phyloP scores from a whole-genome alignment of 495 filamentous ascomycete species.

The Xylaria nigripes region DNA sequence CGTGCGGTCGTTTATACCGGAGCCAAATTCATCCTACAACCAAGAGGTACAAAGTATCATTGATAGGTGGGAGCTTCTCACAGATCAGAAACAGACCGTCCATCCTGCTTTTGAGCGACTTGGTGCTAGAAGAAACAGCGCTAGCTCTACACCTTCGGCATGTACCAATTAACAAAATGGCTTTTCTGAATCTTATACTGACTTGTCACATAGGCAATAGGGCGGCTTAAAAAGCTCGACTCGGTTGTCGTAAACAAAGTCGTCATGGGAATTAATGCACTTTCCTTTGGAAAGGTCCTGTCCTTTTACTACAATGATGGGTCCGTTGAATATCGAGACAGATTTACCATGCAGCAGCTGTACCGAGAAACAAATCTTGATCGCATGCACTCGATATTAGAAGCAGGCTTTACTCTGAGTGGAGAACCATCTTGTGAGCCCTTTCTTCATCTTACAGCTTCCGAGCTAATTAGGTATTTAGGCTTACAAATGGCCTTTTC shows the following conservation, averaged over 20 bases:
- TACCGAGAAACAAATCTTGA: conserved; percentile 53
- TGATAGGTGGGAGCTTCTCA: conserved; percentile 68
- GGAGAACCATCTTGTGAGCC: conserved; percentile 21
- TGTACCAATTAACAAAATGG: conserved; percentile 3
- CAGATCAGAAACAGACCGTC: conserved; percentile 47
- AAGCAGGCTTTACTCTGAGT: conserved; percentile 18
- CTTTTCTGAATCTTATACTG: conserved; percentile 3
- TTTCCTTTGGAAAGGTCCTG: conserved; percentile 59
- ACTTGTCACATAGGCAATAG: conserved; percentile 40
- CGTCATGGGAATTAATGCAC: conserved; percentile 55
- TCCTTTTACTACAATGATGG: conserved; percentile 68
- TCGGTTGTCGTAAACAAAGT: conserved; percentile 57
- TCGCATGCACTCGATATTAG: conserved; percentile 38
- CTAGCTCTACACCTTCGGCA: conserved; percentile 35
- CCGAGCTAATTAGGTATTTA: conserved; percentile 22
- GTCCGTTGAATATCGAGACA: conserved; percentile 67
- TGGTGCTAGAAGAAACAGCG: conserved; percentile 52
- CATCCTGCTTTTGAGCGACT: conserved; percentile 71
- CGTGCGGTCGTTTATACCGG: conserved; percentile 56
- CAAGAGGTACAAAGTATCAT: conserved; percentile 60
- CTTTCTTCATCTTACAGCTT: background rate
- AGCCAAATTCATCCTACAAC: conserved; percentile 45
- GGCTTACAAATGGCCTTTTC: conserved; percentile 63
- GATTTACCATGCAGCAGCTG: conserved; percentile 57
- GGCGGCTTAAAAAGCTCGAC: conserved; percentile 56